Conservation (phyloP, 495 filamentous ascomycete species). For the Tuber borchii region DNA sequence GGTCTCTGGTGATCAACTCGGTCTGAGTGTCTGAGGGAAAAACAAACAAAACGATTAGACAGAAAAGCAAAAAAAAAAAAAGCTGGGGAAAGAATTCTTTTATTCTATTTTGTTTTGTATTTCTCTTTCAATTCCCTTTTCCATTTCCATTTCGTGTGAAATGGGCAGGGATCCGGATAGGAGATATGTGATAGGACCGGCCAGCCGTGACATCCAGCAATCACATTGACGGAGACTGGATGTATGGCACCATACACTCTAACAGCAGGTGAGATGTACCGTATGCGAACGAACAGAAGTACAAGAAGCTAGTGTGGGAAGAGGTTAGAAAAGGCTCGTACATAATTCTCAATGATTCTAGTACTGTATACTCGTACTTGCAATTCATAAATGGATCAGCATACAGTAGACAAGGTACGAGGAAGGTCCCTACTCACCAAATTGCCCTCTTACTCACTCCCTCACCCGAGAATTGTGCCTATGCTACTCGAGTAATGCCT, state of each 20-base stretch:
- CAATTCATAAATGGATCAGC: not conserved
- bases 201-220: constrained; percentile 24
- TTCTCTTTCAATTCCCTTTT: not conserved
- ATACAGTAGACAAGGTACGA: not conserved
- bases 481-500: not conserved
- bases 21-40: constrained; percentile 12
- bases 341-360: not conserved
- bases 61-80: constrained; percentile 26
- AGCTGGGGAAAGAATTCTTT: constrained; percentile 28
- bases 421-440: not conserved
- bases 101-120: not conserved
- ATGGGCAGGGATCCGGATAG: constrained; percentile 34
- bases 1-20: constrained; percentile 18
- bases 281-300: constrained; percentile 22
- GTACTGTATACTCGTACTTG: not conserved
- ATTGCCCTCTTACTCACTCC: not conserved
- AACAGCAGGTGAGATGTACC: not conserved
- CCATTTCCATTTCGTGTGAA: constrained; percentile 18
- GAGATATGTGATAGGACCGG: constrained; percentile 27
- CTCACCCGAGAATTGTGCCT: not conserved
- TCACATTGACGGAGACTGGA: constrained; percentile 34
- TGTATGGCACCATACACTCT: constrained; percentile 16
- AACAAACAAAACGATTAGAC: constrained; percentile 7
- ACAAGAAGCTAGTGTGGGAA: constrained; percentile 23
- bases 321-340: constrained; percentile 16